Conservation (phyloP, 495 filamentous ascomycete species). For the Chlorociboria aeruginascens region DNA sequence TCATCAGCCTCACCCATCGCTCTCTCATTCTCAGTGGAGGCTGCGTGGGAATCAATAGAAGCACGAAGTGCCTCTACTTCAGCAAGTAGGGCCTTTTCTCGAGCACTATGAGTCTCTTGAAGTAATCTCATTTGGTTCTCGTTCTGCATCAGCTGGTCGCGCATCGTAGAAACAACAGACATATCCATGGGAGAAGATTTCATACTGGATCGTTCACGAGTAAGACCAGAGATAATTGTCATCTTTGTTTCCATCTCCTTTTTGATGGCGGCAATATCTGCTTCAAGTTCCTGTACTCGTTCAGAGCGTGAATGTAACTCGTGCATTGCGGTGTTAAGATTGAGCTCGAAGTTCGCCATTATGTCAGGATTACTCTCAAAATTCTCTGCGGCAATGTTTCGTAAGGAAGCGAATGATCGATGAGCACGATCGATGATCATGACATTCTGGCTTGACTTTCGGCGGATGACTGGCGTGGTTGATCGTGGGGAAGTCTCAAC, state of each 20-base stretch:
- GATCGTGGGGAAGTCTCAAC: conserved; percentile 50
- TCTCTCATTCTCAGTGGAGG: conserved; percentile 12
- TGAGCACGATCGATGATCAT: conserved; percentile 85
- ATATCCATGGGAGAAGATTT: conserved; percentile 85
- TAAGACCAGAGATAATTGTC: conserved; percentile 86
- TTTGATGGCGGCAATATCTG: conserved; percentile 69
- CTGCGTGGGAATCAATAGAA: conserved; percentile 32
- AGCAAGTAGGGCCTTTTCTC: conserved; percentile 60
- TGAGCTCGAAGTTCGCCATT: conserved; percentile 86
- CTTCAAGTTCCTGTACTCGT: conserved; percentile 77
- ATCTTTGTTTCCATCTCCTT: conserved; percentile 95
- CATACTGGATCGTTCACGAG: conserved; percentile 80
- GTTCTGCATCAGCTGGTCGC: conserved; percentile 75
- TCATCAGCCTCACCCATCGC: not conserved
- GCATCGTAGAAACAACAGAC: conserved; percentile 75
- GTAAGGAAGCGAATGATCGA: conserved; percentile 78
- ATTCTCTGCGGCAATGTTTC: conserved; percentile 75
- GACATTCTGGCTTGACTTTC: conserved; percentile 88
- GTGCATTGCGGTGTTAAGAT: conserved; percentile 85
- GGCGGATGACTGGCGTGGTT: conserved; percentile 62
- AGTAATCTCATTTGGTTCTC: conserved; percentile 68
- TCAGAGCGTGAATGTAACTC: conserved; percentile 81
- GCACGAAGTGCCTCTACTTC: conserved; percentile 58
- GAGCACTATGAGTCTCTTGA: conserved; percentile 54
- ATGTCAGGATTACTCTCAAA: conserved; percentile 71